A percentile compares a stretch with the other conserved stretches of the same genome.
phyloP scores from a whole-genome alignment of 2,329 filamentous ascomycete species.

The Mariannaea elegans region DNA sequence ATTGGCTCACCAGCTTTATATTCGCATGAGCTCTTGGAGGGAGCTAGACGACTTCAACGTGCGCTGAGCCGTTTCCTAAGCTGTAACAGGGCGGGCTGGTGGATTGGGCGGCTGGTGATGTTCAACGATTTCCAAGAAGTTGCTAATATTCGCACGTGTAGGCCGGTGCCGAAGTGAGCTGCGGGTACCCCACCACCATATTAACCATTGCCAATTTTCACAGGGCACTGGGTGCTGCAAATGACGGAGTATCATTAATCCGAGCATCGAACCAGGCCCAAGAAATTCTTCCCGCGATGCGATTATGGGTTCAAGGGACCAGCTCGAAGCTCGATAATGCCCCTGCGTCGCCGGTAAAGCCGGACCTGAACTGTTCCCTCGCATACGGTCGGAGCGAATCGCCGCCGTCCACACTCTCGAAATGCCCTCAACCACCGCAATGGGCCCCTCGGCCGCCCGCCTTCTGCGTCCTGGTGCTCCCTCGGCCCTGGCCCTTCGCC shows the following conservation, averaged over 20 bases:
- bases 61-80: not conserved
- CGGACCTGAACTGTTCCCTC: constrained; percentile 18
- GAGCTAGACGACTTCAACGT: not conserved
- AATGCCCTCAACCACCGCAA: constrained; percentile 32
- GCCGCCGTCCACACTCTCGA: not conserved
- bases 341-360: constrained; percentile 37
- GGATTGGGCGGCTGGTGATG: not conserved
- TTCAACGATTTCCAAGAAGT: not conserved
- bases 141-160: constrained; percentile 22
- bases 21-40: constrained; percentile 29
- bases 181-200: not conserved
- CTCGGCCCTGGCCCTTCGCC: constrained; percentile 23
- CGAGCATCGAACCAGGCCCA: constrained; percentile 33
- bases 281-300: constrained; percentile 37
- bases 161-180: constrained; percentile 19
- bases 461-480: constrained; percentile 32
- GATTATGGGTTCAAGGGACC: constrained; percentile 7
- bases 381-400: constrained; percentile 2
- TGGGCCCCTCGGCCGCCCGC: constrained; percentile 28
- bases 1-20: constrained; percentile 41
- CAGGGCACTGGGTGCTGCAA: not conserved
- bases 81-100: not conserved
- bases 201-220: constrained; percentile 10
- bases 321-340: constrained; percentile 37
- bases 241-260: constrained; percentile 28